A percentile compares a stretch with the other conserved stretches of the same genome.
Evolutionary conservation across 306 rosid species (phyloP).

Genomic region (Dalbergia cultrata): DNA sequence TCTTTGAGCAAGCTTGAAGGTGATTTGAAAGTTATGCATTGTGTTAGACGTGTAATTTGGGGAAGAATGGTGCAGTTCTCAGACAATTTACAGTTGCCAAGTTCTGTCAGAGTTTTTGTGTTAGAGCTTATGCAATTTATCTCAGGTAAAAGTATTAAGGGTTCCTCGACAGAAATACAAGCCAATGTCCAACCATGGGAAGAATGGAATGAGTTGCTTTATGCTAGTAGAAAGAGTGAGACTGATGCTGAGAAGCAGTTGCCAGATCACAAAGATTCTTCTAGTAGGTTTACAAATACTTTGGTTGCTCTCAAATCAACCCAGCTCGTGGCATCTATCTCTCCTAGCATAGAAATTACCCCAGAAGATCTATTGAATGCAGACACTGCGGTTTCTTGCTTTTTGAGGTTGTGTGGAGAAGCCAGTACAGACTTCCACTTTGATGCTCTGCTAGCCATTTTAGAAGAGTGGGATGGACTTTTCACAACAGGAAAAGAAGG

Average conservation of each 20-base stretch:
- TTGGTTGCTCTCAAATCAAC: conserved; percentile 93
- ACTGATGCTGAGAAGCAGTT: conserved; percentile 55
- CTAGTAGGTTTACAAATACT: conserved; percentile 85
- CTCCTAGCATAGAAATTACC: conserved; percentile 76
- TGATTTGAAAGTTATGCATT: conserved; percentile 71
- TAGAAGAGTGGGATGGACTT: conserved; percentile 95
- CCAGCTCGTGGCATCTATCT: conserved; percentile 80
- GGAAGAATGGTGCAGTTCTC: conserved; percentile 88
- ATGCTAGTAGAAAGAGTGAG: conserved; percentile 58
- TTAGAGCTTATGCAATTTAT: conserved; percentile 95
- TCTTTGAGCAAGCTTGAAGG: conserved; percentile 93
- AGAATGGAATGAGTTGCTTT: conserved; percentile 82
- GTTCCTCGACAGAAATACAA: conserved; percentile 75
- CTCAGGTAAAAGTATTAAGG: conserved; percentile 75
- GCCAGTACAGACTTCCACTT: conserved; percentile 68
- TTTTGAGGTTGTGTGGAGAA: conserved; percentile 71
- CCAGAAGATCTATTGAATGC: conserved; percentile 70
- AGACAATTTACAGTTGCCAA: conserved; percentile 81
- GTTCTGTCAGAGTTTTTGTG: conserved; percentile 83
- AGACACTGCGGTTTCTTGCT: conserved; percentile 83
- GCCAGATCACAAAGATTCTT: conserved; percentile 66
- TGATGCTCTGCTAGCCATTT: conserved; percentile 69
- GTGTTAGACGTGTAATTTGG: conserved; percentile 84
- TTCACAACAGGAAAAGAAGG: conserved; percentile 58
- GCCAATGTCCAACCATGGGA: conserved; percentile 85